A percentile compares a stretch with the other conserved stretches of the same genome.
phyloP scores from a whole-genome alignment of 1,284 basidiomycete genomes.

The Grifola frondosa region DNA sequence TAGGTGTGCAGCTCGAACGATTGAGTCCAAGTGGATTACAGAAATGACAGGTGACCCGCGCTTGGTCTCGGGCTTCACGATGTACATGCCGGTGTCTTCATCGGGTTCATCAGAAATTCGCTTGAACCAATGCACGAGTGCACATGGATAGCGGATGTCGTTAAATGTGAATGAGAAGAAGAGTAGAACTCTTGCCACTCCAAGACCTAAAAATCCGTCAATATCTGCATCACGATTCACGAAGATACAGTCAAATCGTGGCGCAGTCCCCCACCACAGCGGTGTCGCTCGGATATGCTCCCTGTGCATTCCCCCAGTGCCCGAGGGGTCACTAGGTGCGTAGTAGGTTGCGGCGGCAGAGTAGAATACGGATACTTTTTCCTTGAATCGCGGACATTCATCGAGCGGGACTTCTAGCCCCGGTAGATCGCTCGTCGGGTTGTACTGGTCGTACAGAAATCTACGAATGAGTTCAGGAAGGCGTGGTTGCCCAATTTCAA shows the following conservation, averaged over 20 bases:
- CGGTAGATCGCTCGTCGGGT: background rate
- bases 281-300: constrained; percentile 17
- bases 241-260: constrained; percentile 15
- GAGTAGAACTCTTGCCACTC: constrained; percentile 3
- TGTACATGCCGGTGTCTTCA: constrained; percentile 22
- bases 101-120: constrained; percentile 12
- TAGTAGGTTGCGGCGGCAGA: constrained; percentile 15
- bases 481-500: background rate
- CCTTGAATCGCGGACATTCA: background rate
- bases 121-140: constrained; percentile 20
- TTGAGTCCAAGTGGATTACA: constrained; percentile 14
- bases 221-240: background rate
- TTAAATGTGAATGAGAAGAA: constrained; percentile 11
- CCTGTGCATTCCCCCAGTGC: constrained; percentile 16
- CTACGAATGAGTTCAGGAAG: constrained; percentile 9
- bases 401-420: background rate
- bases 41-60: background rate
- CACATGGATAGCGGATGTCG: constrained; percentile 11
- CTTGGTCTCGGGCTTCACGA: constrained; percentile 13
- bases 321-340: constrained; percentile 25
- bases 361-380: background rate
- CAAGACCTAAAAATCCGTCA: constrained; percentile 2
- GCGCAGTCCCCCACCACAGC: constrained; percentile 12
- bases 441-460: constrained; percentile 10
- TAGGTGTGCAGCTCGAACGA: constrained; percentile 15